Evolutionary conservation across 192 early-diverging fungal species (phyloP).

Genomic region (Entrophospora sp.): DNA sequence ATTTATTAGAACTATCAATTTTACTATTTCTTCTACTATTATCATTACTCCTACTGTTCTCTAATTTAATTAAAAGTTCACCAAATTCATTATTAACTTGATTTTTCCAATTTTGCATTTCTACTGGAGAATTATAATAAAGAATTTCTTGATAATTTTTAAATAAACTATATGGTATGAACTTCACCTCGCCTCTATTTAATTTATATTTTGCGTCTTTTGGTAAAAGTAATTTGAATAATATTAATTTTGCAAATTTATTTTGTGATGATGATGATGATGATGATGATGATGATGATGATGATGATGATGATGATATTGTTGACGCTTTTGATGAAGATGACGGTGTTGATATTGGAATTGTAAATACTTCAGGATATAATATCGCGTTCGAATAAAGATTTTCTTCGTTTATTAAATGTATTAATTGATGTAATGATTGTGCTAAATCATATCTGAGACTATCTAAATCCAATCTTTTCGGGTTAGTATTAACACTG

Average conservation of each 20-base stretch:
- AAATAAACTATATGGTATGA: conserved; percentile 11
- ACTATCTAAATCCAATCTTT: neutral
- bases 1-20: too few species aligned
- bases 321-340: too few species aligned
- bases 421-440: neutral
- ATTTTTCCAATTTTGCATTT: too few species aligned
- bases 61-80: too few species aligned
- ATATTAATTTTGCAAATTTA: conserved; percentile 7
- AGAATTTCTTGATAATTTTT: neutral
- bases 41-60: too few species aligned
- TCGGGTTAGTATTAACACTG: neutral
- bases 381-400: neutral
- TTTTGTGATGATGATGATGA: neutral
- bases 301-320: neutral
- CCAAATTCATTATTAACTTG: too few species aligned
- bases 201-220: neutral
- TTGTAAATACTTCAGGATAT: neutral
- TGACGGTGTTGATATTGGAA: too few species aligned
- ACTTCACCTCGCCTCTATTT: neutral
- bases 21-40: too few species aligned
- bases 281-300: neutral
- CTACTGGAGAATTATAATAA: neutral
- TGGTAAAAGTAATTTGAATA: neutral
- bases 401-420: neutral
- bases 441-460: neutral